Base-by-base conservation (phyloP, 257 asterid genomes). In the Petunia axillaris region DNA sequence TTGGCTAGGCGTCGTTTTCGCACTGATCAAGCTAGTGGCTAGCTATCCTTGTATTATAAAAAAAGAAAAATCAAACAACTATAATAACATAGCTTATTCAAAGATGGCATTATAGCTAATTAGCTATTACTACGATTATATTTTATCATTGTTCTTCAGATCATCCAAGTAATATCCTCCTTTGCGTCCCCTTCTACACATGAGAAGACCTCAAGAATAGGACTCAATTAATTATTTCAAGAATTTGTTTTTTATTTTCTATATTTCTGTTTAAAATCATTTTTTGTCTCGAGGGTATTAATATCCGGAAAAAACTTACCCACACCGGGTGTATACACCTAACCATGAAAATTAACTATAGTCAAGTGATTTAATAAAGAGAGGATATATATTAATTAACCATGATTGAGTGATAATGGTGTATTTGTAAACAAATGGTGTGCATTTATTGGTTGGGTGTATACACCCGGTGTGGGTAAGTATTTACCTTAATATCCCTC, bases 1-100 rank as follows among this genome's bases (percentile, higher is more conserved):
- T 86, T 83, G 89, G 87, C 85, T 58, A 41, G 52, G 48, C n/a
- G 89, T 86, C 85, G 37, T 75, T 86, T 76, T 86, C 89, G 54
- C 35, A 79, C 55, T 81, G 80, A 71, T 46, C 25, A 71, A 84
- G 41, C 58, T 78, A 76, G 78, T 59, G 40, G 71, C 25, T 54
- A 46, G 14, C 54, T 75, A 75, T n/a, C 1, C 36, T 8, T 64
- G 3, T 37, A 37, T 63, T 16, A 1, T 6, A 7, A 63, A 35
- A 37, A 16, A 64, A 7, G 39, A 4, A 25, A 25, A 25, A 25
- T 25, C 25, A 25, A 25, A 25, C 25, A 25, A 25, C 25, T 64
- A 35, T 8, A 40, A n/a, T 58, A 41, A 57, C 41, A n/a, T 41
- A 46, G 57, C 57, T 76, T 76, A 55, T 76, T 44, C 58, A 35